phyloP scores from a whole-genome alignment of 2,329 filamentous ascomycete species.

The Davidsoniella australis region DNA sequence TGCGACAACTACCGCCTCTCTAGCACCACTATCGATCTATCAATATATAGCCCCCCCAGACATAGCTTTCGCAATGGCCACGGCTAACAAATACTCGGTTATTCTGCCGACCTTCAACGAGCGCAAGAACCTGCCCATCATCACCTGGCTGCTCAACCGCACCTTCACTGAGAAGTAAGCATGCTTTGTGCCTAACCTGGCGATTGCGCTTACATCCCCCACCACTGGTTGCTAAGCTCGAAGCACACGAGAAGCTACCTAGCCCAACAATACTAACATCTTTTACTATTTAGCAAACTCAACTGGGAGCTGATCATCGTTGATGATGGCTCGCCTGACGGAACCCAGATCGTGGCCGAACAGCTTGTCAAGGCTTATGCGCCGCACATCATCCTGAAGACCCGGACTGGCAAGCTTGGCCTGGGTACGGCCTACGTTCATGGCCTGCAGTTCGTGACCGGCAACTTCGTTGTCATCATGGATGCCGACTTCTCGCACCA shows the following conservation, averaged over 20 bases:
- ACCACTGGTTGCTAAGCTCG: neutral
- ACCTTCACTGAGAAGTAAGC: constrained; percentile 77
- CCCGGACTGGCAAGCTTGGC: constrained; percentile 88
- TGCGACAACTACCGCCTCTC: neutral
- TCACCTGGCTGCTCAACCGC: constrained; percentile 82
- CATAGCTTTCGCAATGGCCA: constrained; percentile 26
- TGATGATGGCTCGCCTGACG: constrained; percentile 93
- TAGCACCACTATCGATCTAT: neutral
- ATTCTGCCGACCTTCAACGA: constrained; percentile 98
- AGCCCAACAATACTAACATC: neutral
- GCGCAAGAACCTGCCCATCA: constrained; percentile 89
- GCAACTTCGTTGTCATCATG: constrained; percentile 99
- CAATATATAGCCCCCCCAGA: neutral
- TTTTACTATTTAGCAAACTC: constrained; percentile 46
- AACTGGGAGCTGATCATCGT: constrained; percentile 97
- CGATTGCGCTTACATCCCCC: neutral
- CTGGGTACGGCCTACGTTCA: constrained; percentile 93
- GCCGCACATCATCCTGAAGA: constrained; percentile 64
- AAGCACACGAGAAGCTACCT: neutral
- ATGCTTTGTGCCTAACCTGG: neutral
- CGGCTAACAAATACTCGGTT: constrained; percentile 74
- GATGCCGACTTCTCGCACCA: constrained; percentile 98
- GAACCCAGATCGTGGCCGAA: constrained; percentile 75
- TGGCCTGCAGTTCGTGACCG: constrained; percentile 73
- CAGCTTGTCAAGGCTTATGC: constrained; percentile 80